Evolutionary conservation across 2,329 filamentous ascomycete species (phyloP), one percentile per base, ranked within the genome.

Genomic region (Blumeriella jaapii): DNA sequence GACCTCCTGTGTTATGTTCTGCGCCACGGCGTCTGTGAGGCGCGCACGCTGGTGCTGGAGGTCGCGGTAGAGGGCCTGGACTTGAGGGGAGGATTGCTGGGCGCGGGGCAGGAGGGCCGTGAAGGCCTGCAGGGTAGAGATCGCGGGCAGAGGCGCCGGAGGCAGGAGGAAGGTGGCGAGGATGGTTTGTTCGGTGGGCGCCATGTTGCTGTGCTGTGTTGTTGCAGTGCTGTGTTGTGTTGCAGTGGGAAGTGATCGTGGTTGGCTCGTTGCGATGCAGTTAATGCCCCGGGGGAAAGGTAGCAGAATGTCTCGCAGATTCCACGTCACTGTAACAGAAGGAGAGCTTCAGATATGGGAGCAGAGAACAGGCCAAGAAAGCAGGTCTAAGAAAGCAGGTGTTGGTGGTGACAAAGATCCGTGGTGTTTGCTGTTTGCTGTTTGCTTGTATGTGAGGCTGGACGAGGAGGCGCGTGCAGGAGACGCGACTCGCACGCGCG

Each of bases 111-210:
- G 91, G 26, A 89, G 68, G 17, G 77, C 68, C 27, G 73, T 75
- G 63, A 93, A 93, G 46, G 84, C 72, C 38, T 76, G 67, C 29
- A 86, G 68, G 6, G 83, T 78, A 47, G 86, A 64, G 52, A 86
- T 71, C 44, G 78, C 71, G 26, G 81, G 78, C 23, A 93, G 66
- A 17, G 80, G 69, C 6, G 84, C 78, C 9, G 85, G 82, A 18
- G 78, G 68, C 22, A 93, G 70, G 39, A 93, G 73, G 56, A 89
- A 93, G 58, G 80, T 78, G 51, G 68, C 68, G 33, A 93, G 70
- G 45, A 93, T 82, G 17, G 74, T 70, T 37, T 72, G 65, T 61
- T 93, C 86, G 28, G 76, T 78, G 6, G 31, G 38, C n/a, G 34
- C 29, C 41, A 44, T 63, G 35, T 31, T 34, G 16, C 13, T 8